These are phyloP conservation scores for Penicillium herquei DNA, from an alignment of 495 filamentous ascomycete genomes.

Conservation along the genomic window DNA sequence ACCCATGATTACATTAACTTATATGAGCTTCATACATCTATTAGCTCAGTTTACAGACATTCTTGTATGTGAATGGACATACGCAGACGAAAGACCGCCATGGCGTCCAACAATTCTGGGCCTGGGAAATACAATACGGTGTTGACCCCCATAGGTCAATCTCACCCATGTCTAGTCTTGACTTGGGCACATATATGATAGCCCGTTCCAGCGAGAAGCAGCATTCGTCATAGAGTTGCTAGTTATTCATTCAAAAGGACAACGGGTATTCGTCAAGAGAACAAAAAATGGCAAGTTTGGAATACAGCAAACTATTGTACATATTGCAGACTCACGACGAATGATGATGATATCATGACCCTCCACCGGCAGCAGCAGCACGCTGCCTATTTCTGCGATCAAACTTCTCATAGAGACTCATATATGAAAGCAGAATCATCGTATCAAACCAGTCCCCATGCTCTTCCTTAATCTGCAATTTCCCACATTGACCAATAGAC, in stretches of 20 bases:
- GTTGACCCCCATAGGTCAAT: no score
- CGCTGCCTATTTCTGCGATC: conserved; percentile 11
- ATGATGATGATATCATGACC: conserved; percentile 8
- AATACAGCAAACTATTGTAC: not conserved
- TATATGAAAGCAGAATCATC: conserved; percentile 22
- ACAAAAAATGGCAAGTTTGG: not conserved
- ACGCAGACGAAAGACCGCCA: no score
- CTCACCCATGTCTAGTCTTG: no score
- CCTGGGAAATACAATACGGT: no score
- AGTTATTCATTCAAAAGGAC: no score
- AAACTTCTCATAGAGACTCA: conserved; percentile 20
- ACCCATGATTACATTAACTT: conserved; percentile 6
- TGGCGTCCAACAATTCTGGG: no score
- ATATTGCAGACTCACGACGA: not conserved
- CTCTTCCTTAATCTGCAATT: conserved; percentile 22
- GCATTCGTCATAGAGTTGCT: no score
- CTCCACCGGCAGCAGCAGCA: conserved; percentile 10
- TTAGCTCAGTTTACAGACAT: not conserved
- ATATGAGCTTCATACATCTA: not conserved
- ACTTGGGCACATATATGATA: no score
- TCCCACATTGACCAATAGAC: conserved; percentile 16
- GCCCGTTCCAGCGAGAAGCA: no score
- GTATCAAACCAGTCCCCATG: conserved; percentile 25
- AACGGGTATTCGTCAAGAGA: not conserved
- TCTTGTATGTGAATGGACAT: no score